Base-by-base conservation (phyloP, 306 rosid genomes). In the Hippophae tibetana region DNA sequence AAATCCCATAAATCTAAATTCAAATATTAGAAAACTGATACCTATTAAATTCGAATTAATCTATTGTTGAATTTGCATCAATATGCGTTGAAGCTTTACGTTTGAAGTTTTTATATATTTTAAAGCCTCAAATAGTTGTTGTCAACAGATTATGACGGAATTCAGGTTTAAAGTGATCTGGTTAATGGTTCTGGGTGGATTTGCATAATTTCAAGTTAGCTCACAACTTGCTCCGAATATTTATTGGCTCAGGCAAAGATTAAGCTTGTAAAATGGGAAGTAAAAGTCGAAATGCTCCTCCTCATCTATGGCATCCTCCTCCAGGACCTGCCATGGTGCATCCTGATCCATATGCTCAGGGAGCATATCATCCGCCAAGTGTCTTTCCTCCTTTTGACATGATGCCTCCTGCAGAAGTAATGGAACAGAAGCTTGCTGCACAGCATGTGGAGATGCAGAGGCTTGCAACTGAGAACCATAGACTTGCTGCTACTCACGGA, bases 401-500 rank as follows among this genome's bases (percentile, higher is more conserved):
- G 70, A 56, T 85, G 65, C 96, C 95, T 11, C 89, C 86, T 6
- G 92, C 96, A 0, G 86, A 81, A 67, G 82, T 87, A 31, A 68
- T 92, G 95, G 99, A 87, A 69, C 99, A 92, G 77, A 87, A 88
- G 81, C 80, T 92, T 13, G 95, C 93, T 10, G 74, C 86, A 3
- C 99, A 92, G 71, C 99, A 92, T 56, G 80, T 70, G n/a, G 99
- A 92, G 81, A 88, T 85, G 87, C 95, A 88, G 80, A 79, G 84
- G 18, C 81, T 92, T 9, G 92, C 70, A 0, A 73, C 81, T 0
- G 98, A 92, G 80, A 92, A 92, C 52, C 99, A 87, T 77, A 77
- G 88, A 52, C 89, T 92, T 1, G 98, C 96, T 1, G 75, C 92
- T 1, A 87, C 96, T 1, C 98, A 87, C 25, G 93, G 86, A 41